These are phyloP conservation scores for Echinosophora koreensis DNA, from an alignment of 306 rosid genomes.

Conservation along the genomic window DNA sequence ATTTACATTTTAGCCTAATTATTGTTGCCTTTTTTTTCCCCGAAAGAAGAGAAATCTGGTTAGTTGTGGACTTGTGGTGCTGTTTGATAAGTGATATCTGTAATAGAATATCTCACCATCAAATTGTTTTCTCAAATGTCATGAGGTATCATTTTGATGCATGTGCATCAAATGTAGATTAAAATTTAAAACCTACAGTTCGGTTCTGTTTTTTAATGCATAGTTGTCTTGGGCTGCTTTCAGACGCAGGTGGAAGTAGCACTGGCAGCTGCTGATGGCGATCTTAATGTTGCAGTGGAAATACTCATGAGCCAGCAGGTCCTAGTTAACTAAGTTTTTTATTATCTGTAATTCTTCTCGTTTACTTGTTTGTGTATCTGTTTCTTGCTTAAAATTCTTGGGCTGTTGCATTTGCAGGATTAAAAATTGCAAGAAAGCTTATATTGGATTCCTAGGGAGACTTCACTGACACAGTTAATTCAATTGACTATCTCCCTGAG, in stretches of 20 bases:
- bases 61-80: background rate
- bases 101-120: background rate
- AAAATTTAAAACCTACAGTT: conserved; percentile 23
- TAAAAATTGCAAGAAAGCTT: conserved; percentile 45
- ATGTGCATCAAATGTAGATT: conserved; percentile 37
- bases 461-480: conserved; percentile 15
- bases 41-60: background rate
- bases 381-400: conserved; percentile 8
- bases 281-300: conserved; percentile 88
- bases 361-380: background rate
- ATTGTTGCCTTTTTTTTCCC: background rate
- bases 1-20: background rate
- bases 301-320: conserved; percentile 99
- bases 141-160: conserved; percentile 25
- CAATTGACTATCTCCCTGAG: conserved; percentile 25
- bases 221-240: conserved; percentile 44
- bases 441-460: conserved; percentile 30
- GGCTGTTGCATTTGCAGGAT: conserved; percentile 58
- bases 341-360: background rate
- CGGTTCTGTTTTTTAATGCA: conserved; percentile 39
- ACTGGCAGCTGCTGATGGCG: conserved; percentile 96
- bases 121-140: background rate
- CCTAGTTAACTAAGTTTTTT: conserved; percentile 25
- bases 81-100: conserved; percentile 12
- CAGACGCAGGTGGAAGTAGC: conserved; percentile 99